Evolutionary conservation across 305 asterid species (phyloP).

Genomic region (Fraxinus dipetala): DNA sequence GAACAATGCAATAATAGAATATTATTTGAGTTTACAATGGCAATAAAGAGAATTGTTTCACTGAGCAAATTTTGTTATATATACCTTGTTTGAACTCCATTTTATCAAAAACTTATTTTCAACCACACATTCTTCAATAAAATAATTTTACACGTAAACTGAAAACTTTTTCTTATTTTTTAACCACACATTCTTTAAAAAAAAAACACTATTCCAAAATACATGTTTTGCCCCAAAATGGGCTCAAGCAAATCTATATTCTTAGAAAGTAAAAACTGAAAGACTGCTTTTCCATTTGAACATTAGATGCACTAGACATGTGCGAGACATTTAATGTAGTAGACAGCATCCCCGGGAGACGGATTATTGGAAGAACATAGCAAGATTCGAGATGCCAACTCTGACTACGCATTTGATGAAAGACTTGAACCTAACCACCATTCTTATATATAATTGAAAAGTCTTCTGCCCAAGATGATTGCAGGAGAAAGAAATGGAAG

Average conservation of each 20-base stretch:
- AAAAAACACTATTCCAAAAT: too few relatives aligned
- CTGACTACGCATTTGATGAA: neutral
- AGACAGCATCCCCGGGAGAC: neutral
- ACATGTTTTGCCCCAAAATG: too few relatives aligned
- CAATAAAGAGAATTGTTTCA: neutral
- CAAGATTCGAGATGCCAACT: neutral
- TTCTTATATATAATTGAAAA: neutral
- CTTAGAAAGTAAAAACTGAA: neutral
- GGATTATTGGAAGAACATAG: neutral
- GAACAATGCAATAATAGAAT: slow-evolving; percentile 1
- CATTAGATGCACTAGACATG: neutral
- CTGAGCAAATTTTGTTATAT: neutral
- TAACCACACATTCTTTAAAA: neutral
- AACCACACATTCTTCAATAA: neutral
- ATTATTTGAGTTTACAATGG: neutral
- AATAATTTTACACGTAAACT: too few relatives aligned
- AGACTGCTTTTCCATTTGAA: neutral
- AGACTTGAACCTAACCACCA: neutral
- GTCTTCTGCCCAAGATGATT: neutral
- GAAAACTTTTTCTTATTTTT: too few relatives aligned
- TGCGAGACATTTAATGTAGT: neutral
- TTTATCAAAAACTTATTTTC: too few relatives aligned
- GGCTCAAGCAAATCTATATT: too few relatives aligned
- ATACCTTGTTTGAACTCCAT: too few relatives aligned
- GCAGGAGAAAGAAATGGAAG: neutral